These are phyloP conservation scores for Lecanosticta acicola DNA, from an alignment of 2,329 filamentous ascomycete genomes.

Conservation along the genomic window DNA sequence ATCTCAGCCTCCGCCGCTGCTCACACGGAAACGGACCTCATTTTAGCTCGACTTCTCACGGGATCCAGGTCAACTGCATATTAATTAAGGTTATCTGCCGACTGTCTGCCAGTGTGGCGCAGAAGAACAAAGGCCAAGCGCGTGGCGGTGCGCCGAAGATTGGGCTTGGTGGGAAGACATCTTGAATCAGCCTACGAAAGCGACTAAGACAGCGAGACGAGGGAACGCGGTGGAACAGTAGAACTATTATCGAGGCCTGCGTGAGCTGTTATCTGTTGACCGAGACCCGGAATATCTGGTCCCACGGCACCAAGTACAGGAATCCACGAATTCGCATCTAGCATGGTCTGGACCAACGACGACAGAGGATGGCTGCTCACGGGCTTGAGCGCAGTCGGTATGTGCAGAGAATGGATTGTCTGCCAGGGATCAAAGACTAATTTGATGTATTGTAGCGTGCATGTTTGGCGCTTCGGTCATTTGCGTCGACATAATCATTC, in stretches of 20 bases:
- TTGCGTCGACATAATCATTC: constrained; percentile 74
- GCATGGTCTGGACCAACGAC: constrained; percentile 64
- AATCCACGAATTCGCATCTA: constrained; percentile 3
- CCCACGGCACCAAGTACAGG: not conserved
- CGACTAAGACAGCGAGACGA: not conserved
- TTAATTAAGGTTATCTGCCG: not conserved
- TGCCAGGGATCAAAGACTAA: constrained; percentile 2
- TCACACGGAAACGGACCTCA: too few relatives aligned
- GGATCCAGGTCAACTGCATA: too few relatives aligned
- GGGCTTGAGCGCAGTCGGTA: constrained; percentile 71
- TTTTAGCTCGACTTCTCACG: too few relatives aligned
- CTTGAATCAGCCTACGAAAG: not conserved
- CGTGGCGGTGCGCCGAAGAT: constrained; percentile 12
- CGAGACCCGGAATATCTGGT: not conserved
- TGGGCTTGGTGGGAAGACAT: not conserved
- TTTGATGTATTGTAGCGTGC: constrained; percentile 38
- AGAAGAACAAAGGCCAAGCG: not conserved
- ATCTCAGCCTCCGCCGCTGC: too few relatives aligned
- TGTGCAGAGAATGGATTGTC: constrained; percentile 11
- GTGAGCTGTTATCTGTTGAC: not conserved
- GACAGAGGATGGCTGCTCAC: constrained; percentile 90
- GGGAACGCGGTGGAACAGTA: constrained; percentile 8
- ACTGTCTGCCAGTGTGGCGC: not conserved
- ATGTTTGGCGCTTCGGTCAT: constrained; percentile 76
- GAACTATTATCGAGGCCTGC: not conserved